Conservation (phyloP, 2,329 filamentous ascomycete genomes). For the Chrysosporium queenslandicum region DNA sequence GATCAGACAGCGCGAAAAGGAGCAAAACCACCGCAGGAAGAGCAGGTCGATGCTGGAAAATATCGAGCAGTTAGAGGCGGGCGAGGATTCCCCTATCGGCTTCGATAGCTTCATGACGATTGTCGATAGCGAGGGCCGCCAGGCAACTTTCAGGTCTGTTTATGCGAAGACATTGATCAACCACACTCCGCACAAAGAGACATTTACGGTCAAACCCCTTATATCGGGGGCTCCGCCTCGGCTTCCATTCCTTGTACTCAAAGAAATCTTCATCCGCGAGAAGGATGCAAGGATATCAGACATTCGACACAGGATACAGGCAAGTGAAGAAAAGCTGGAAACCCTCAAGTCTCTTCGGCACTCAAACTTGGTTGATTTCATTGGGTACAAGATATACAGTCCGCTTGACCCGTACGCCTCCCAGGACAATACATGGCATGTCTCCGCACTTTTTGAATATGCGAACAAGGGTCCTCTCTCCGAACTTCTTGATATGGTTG, state of each 20-base stretch:
- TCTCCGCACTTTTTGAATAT: conserved; percentile 64
- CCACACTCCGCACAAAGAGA: conserved; percentile 54
- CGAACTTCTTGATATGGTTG: conserved; percentile 71
- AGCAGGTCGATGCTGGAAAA: conserved; percentile 30
- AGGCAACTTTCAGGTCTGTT: conserved; percentile 59
- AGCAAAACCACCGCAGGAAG: conserved; percentile 31
- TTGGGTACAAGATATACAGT: conserved; percentile 71
- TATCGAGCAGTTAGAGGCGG: conserved; percentile 23
- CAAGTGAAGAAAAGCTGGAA: conserved; percentile 66
- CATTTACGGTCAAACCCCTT: conserved; percentile 60
- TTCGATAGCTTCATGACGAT: conserved; percentile 43
- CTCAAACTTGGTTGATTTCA: conserved; percentile 63
- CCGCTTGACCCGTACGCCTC: conserved; percentile 33
- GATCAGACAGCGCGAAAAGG: conserved; percentile 31
- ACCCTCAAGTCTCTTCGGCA: conserved; percentile 65
- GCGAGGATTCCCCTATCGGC: conserved; percentile 30
- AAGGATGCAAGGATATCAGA: conserved; percentile 49
- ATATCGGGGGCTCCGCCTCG: conserved; percentile 46
- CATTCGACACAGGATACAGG: conserved; percentile 66
- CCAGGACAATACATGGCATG: conserved; percentile 50
- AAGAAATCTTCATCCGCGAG: conserved; percentile 54
- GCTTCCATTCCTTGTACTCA: conserved; percentile 59
- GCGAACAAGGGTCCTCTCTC: conserved; percentile 74
- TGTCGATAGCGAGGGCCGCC: conserved; percentile 54
- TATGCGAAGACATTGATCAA: conserved; percentile 58